Evolutionary conservation across 164 flowering plant genomes (phyloP).

Genomic region (Berberis thunbergii): DNA sequence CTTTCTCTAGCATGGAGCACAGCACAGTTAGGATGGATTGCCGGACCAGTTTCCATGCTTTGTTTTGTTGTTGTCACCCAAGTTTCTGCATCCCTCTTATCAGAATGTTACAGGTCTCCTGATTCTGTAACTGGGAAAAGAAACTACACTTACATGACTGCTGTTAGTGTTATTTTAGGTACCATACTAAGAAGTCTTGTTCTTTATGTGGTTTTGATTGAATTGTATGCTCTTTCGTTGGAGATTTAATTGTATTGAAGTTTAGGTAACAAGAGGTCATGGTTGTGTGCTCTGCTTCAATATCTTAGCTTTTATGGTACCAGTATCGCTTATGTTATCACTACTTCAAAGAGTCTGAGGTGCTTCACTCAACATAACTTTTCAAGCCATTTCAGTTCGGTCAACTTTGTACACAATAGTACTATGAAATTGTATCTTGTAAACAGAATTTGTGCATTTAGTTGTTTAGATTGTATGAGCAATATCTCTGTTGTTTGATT

Average conservation of each 20-base stretch:
- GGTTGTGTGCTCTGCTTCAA: slow-evolving; percentile 43
- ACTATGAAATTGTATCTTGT: background rate
- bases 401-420: background rate
- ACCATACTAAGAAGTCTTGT: too few relatives aligned
- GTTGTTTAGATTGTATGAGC: background rate
- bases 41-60: too few relatives aligned
- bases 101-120: too few relatives aligned
- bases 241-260: slow-evolving; percentile 2
- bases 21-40: too few relatives aligned
- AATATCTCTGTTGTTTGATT: background rate
- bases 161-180: too few relatives aligned
- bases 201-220: too few relatives aligned
- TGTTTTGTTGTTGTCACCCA: too few relatives aligned
- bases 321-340: slow-evolving; percentile 29
- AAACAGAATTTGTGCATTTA: background rate
- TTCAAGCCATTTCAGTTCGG: background rate
- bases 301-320: slow-evolving; percentile 31
- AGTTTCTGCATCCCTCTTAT: too few relatives aligned
- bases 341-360: slow-evolving; percentile 34
- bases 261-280: slow-evolving; percentile 29
- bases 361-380: slow-evolving; percentile 4
- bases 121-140: too few relatives aligned
- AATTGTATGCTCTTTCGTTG: background rate
- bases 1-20: too few relatives aligned
- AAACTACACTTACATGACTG: too few relatives aligned